Evolutionary conservation across 345 rosid species (phyloP), one percentile per base, ranked within the genome.

Genomic region (Melaleuca alternifolia): DNA sequence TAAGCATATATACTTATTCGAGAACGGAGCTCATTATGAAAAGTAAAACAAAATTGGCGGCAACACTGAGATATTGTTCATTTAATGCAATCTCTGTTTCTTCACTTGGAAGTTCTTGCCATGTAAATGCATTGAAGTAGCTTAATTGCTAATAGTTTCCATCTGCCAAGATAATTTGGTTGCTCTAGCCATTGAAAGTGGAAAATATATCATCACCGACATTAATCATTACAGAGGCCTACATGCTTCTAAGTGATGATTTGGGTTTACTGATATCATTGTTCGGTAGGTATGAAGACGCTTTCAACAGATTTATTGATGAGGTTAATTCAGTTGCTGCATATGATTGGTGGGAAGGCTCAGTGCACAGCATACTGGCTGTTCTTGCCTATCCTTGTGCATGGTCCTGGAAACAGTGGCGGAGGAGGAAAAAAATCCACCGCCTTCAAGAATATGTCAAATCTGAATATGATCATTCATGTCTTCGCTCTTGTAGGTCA

Each of bases 301-400:
- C 98, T 88, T 97, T 94, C 90, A 97, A 96, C 89, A 93, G 98
- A 91, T 96, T 97, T 88, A 96, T 97, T 91, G 98, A 96, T 88
- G 99, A 95, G 90, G 95, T 97, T 50, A 97, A 97, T 91, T 95
- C 99, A 62, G 97, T 95, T 88, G 98, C 99, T 86, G 99, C 99
- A 65, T 97, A 95, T 93, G 97, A 97, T 89, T 97, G 99, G 99
- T 97, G 99, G 99, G 99, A 97, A 92, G 99, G 99, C 86, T 96
- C 99, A 54, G 95, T 96, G 50, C 98, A 96, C 89, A 94, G 98
- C 91, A 97, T 97, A 89, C 95, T 97, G 24, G 92, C 96, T 86
- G 90, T 97, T 87, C 94, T 97, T 86, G 99, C 98, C 87, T 94
- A 95, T 90, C 99, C 99, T 86, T 95, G 96, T 86, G 97, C 99